Conservation (phyloP, 2,329 filamentous ascomycete genomes). For the Ceratocystis alfenasii region DNA sequence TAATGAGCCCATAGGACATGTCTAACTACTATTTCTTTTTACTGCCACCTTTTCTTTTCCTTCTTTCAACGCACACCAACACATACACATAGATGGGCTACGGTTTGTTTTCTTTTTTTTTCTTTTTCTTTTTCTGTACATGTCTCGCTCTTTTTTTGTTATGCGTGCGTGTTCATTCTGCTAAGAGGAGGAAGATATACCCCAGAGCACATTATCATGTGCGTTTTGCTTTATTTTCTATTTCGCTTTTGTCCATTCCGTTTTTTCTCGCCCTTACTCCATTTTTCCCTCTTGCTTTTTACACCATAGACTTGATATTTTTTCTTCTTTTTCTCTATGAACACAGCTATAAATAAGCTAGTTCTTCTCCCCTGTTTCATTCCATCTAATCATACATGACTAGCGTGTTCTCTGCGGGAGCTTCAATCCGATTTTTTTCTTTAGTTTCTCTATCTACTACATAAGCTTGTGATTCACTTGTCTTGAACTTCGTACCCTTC, state of each 20-base stretch:
- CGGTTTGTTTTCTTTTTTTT: not conserved
- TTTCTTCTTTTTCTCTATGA: not conserved
- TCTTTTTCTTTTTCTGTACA: not conserved
- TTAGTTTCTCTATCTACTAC: not conserved
- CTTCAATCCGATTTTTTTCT: not conserved
- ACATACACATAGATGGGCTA: not conserved
- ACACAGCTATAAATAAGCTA: not conserved
- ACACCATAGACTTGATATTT: not conserved
- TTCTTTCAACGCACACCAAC: not conserved
- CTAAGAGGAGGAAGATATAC: slow-evolving; percentile 22
- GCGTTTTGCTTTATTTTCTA: slow-evolving; percentile 13
- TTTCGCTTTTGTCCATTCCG: slow-evolving; percentile 13
- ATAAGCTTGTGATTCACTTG: not conserved
- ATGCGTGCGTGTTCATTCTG: not conserved
- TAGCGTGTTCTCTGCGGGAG: not conserved
- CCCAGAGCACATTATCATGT: slow-evolving; percentile 19
- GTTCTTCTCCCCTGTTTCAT: not conserved
- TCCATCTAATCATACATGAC: not conserved
- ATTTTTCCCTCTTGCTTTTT: slow-evolving; percentile 14
- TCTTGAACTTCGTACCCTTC: not conserved
- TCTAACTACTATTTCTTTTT: too few species aligned
- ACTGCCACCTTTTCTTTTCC: not conserved
- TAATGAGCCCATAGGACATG: too few species aligned
- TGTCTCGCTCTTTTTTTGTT: not conserved
- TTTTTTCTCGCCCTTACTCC: not conserved